Evolutionary conservation across 768 basidiomycete species (phyloP), one percentile per base, ranked within the genome.

Genomic region (Cystoderma amianthinum): DNA sequence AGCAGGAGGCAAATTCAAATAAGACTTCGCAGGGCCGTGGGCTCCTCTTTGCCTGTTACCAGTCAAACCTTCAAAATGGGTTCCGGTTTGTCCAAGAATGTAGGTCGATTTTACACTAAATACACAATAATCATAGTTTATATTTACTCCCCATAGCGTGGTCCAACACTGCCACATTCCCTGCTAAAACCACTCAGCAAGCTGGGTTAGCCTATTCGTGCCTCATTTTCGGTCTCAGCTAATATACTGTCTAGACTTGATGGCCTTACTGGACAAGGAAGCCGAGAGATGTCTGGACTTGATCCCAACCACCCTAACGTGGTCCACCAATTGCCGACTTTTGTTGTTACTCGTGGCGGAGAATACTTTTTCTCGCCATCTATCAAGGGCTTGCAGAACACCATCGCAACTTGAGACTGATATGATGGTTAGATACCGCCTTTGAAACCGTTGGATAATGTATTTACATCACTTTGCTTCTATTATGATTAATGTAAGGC

Each of bases 291-390:
- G 41, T 48, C 49, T 39, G 62, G 60, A 17, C 50, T 55, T 9
- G 59, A 68, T 47, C 65, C 64, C 12, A 60, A 65, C 36, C 44
- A 51, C 36, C 49, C 62, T 11, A 19, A 58, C 38, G 48, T 45
- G n/a, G 50, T 53, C 34, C 54, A 62, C 39, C 44, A 54, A n/a
- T 59, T 65, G 39, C 63, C 62, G 5, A 53, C 56, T 20, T 73
- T 69, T 44, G 59, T 76, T 35, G 51, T 65, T 24, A 60, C 74
- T 34, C 63, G 68, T 19, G 70, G 74, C 28, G 72, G 74, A 41
- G 74, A 72, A 48, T 75, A 74, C 49, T 76, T 75, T 55, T 76
- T 75, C 55, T 57, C 65, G 3, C 76, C 74, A 1, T 70, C 71
- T n/a, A 53, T 75, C 40, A 65, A 66, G 25, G 68, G 64, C 5